Percentiles rank a stretch among this genome's conserved stretches.
phyloP scores from a whole-genome alignment of 1,284 basidiomycete species.

The Veloporphyrellus conicus region DNA sequence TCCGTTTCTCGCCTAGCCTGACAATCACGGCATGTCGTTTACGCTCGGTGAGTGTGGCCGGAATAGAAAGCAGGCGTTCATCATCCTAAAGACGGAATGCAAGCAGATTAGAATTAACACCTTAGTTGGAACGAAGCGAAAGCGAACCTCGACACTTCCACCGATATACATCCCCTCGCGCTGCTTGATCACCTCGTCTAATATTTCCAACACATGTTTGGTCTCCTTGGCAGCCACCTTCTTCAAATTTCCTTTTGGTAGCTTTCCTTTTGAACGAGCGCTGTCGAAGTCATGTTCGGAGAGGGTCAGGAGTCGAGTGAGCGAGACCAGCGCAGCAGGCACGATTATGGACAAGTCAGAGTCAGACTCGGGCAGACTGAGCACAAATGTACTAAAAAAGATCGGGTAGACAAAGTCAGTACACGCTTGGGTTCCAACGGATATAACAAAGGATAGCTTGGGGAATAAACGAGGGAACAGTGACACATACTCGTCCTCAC shows the following conservation, averaged over 20 bases:
- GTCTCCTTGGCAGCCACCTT: conserved; percentile 38
- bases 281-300: conserved; percentile 62
- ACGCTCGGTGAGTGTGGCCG: conserved; percentile 40
- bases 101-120: background rate
- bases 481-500: conserved; percentile 79
- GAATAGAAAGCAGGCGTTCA: conserved; percentile 37
- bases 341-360: conserved; percentile 44
- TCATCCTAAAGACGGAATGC: conserved; percentile 45
- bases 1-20: conserved; percentile 76
- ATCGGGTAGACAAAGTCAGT: conserved; percentile 5
- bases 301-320: conserved; percentile 67
- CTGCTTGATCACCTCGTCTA: conserved; percentile 47
- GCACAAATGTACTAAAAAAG: conserved; percentile 18
- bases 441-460: background rate
- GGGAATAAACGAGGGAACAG: conserved; percentile 13
- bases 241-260: conserved; percentile 64
- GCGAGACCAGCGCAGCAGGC: conserved; percentile 61
- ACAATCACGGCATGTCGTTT: conserved; percentile 68
- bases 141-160: conserved; percentile 21
- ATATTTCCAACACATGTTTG: conserved; percentile 41
- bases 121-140: background rate
- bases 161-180: conserved; percentile 51
- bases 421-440: background rate
- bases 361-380: conserved; percentile 8
- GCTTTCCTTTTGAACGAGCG: conserved; percentile 62